phyloP scores from a whole-genome alignment of 352 stramenopile genomes.

The Thalassiosira sp. region DNA sequence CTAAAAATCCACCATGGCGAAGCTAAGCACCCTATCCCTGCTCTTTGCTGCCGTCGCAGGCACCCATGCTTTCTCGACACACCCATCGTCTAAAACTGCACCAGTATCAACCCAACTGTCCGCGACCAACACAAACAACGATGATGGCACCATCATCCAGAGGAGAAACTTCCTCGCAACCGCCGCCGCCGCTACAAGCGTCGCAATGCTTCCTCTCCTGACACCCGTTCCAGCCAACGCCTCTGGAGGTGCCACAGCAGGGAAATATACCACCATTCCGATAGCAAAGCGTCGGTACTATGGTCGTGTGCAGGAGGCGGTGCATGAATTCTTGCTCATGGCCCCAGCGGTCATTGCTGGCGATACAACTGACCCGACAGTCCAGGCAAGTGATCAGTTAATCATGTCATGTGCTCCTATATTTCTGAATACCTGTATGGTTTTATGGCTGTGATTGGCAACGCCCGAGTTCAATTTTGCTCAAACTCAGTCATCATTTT shows the following conservation, averaged over 20 bases:
- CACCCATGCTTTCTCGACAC: slow-evolving; percentile 18
- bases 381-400: slow-evolving; percentile 40
- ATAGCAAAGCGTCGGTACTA: slow-evolving; percentile 83
- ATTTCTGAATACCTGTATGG: no score
- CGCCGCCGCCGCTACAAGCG: neutral
- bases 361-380: slow-evolving; percentile 55
- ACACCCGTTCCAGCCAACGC: slow-evolving; percentile 10
- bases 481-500: neutral
- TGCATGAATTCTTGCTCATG: slow-evolving; percentile 80
- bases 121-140: neutral
- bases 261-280: slow-evolving; percentile 82
- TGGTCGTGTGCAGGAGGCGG: slow-evolving; percentile 73
- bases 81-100: neutral
- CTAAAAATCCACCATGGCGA: slow-evolving; percentile 23
- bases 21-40: slow-evolving; percentile 11
- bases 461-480: no score
- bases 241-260: slow-evolving; percentile 65
- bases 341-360: slow-evolving; percentile 71
- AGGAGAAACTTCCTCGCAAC: slow-evolving; percentile 31
- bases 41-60: slow-evolving; percentile 7
- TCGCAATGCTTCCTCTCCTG: slow-evolving; percentile 7
- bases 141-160: neutral
- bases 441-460: neutral
- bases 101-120: slow-evolving; percentile 1
- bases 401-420: neutral